Percentiles rank a stretch among this genome's conserved stretches.
These are phyloP conservation scores for Phyllosticta citribraziliensis DNA, from an alignment of 2,329 filamentous ascomycete genomes.

Conservation along the genomic window DNA sequence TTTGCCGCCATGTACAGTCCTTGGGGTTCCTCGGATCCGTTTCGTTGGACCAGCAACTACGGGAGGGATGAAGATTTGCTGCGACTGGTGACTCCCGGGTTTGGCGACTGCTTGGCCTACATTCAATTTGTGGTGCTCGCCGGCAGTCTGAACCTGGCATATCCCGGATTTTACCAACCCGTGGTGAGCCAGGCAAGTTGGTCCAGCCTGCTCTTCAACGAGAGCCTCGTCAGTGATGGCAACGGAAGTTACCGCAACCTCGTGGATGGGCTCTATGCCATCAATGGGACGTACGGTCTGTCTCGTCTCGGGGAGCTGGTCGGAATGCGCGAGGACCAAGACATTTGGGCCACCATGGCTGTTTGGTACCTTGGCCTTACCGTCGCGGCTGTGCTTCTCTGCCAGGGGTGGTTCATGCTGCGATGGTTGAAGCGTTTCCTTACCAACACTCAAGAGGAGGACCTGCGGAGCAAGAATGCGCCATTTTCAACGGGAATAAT, in stretches of 20 bases:
- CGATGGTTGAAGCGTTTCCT: conserved; percentile 69
- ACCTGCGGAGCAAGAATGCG: conserved; percentile 81
- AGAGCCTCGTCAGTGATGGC: conserved; percentile 68
- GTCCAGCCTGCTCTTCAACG: conserved; percentile 87
- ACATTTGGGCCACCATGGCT: conserved; percentile 92
- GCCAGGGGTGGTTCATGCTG: conserved; percentile 64
- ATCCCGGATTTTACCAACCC: conserved; percentile 91
- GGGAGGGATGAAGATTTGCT: conserved; percentile 87
- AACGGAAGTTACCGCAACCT: conserved; percentile 53
- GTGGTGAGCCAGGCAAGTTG: conserved; percentile 79
- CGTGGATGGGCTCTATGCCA: conserved; percentile 77
- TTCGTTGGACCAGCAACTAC: conserved; percentile 97
- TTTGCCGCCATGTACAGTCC: conserved; percentile 82
- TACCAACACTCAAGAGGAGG: conserved; percentile 67
- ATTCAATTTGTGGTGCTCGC: conserved; percentile 87
- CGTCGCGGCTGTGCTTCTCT: conserved; percentile 53
- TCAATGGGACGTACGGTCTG: conserved; percentile 69
- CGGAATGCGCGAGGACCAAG: conserved; percentile 63
- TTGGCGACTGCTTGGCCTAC: conserved; percentile 93
- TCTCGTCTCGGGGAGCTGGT: conserved; percentile 70
- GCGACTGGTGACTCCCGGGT: conserved; percentile 86
- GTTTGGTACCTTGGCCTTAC: conserved; percentile 79
- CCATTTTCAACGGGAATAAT: conserved; percentile 56
- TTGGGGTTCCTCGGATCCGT: conserved; percentile 84
- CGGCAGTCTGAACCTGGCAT: conserved; percentile 75